Percentiles rank a stretch among this genome's conserved stretches.
Evolutionary conservation across 2,329 filamentous ascomycete species (phyloP).

Genomic region (Emmonsiellopsis sp.): DNA sequence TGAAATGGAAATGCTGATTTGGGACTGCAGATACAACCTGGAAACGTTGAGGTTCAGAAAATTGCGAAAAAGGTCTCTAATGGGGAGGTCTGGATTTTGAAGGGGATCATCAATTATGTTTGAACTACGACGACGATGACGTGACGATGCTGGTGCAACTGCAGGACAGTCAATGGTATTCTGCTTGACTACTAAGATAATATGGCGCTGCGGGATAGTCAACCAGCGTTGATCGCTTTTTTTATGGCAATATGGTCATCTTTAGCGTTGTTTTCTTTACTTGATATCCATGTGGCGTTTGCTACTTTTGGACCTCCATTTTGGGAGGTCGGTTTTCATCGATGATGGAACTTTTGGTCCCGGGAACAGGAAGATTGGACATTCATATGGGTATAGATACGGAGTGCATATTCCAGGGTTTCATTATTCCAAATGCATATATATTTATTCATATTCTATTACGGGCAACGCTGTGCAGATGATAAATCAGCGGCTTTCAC

Average conservation of each 20-base stretch:
- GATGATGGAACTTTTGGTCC: background rate
- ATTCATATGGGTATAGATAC: too few relatives aligned
- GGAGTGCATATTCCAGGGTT: background rate
- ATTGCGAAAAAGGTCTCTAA: constrained; percentile 71
- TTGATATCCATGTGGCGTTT: background rate
- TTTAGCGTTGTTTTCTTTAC: background rate
- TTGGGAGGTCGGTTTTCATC: background rate
- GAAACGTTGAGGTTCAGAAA: constrained; percentile 64
- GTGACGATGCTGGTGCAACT: background rate
- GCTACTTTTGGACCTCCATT: background rate
- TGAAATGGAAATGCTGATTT: background rate
- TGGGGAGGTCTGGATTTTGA: constrained; percentile 76
- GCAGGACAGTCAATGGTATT: background rate
- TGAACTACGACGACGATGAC: background rate
- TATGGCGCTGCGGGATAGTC: too few relatives aligned
- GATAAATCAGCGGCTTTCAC: background rate
- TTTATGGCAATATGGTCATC: background rate
- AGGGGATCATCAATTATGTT: constrained; percentile 49
- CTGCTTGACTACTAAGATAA: too few relatives aligned
- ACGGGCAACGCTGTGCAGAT: background rate
- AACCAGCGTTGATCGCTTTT: background rate
- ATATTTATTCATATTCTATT: background rate
- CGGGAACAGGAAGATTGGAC: too few relatives aligned
- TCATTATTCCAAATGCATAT: background rate
- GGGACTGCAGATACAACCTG: constrained; percentile 50